Evolutionary conservation across 257 asterid species (phyloP), one percentile per base, ranked within the genome.

Genomic region (Nicotiana obtusifolia): DNA sequence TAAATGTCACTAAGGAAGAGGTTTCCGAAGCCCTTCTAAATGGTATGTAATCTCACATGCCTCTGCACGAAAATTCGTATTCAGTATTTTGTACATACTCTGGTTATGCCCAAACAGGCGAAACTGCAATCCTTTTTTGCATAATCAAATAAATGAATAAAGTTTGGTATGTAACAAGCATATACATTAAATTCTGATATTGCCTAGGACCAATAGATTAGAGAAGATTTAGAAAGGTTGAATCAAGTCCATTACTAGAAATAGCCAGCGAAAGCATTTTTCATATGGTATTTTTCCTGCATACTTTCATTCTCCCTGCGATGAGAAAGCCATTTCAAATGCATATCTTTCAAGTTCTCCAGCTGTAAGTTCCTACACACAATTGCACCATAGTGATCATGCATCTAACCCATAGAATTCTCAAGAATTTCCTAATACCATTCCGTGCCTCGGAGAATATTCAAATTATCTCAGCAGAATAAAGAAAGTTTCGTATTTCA

Each of bases 1-100:
- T 96, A 89, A 96, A 96, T 81, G 99, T 96, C 77, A 94, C 98
- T 8, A 87, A 83, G 82, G 98, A 94, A 6, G 98, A 94, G 88
- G 99, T 96, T 87, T 85, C 94, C 52, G 97, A 96, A 85, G 95
- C 98, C 59, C 97, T 96, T 69, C 78, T 89, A 81, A 97, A 96
- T 78, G 99, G 99, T 94, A 93, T 89, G 81, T 52, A 53, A 76
- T 26, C 82, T 22, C 52, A 82, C 84, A 49, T 80, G 41, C 11
- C 49, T 3, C 53, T 68, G 77, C 20, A 52, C 57, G 14, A 52
- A 1, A 52, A 52, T 52, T 4, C 57, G 13, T 15, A 24, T 64
- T 80, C 65, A 47, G 49, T 37, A 57, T 59, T 28, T 17, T 65
- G 19, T 16, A 24, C 17, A 24, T 24, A 75, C n/a, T 24, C 41